Conservation (phyloP, 192 early-diverging fungal genomes). For the Podila verticillata region DNA sequence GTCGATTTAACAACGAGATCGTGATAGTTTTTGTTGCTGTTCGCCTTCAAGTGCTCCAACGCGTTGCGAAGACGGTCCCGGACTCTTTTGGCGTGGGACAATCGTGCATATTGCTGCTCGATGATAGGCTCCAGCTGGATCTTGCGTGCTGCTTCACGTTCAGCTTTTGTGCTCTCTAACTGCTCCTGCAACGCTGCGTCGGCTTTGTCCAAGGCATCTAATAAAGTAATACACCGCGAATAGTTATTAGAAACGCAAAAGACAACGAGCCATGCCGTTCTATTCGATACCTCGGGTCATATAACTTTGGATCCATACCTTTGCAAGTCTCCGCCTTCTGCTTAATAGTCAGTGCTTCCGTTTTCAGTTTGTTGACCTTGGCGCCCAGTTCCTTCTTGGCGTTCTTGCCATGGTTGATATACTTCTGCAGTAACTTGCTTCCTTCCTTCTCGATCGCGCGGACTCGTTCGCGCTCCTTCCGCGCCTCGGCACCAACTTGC, state of each 20-base stretch:
- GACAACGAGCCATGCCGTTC: too few relatives aligned
- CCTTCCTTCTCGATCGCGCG: conserved; percentile 21
- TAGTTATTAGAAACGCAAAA: background rate
- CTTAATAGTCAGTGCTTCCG: conserved; percentile 4
- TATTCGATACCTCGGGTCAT: too few relatives aligned
- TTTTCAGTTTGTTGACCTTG: conserved; percentile 18
- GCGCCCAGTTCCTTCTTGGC: conserved; percentile 15
- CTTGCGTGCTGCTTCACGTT: conserved; percentile 28
- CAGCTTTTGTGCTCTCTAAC: conserved; percentile 24
- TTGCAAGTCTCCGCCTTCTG: conserved; percentile 16
- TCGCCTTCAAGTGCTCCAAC: conserved; percentile 62
- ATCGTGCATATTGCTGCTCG: conserved; percentile 17
- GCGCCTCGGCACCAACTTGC: conserved; percentile 58
- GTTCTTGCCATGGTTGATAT: conserved; percentile 37
- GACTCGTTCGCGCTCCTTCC: conserved; percentile 18
- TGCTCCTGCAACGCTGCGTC: conserved; percentile 20
- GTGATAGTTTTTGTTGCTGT: conserved; percentile 79
- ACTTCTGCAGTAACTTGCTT: conserved; percentile 29
- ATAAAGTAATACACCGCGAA: background rate
- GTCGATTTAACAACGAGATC: conserved; percentile 75
- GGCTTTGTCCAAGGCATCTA: conserved; percentile 12
- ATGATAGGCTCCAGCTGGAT: conserved; percentile 30
- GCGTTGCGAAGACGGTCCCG: conserved; percentile 42
- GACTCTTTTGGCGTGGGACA: conserved; percentile 32
- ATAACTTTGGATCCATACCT: conserved; percentile 18